These are phyloP conservation scores for Metschnikowia lunata DNA, from an alignment of 805 yeast genomes.

Conservation along the genomic window DNA sequence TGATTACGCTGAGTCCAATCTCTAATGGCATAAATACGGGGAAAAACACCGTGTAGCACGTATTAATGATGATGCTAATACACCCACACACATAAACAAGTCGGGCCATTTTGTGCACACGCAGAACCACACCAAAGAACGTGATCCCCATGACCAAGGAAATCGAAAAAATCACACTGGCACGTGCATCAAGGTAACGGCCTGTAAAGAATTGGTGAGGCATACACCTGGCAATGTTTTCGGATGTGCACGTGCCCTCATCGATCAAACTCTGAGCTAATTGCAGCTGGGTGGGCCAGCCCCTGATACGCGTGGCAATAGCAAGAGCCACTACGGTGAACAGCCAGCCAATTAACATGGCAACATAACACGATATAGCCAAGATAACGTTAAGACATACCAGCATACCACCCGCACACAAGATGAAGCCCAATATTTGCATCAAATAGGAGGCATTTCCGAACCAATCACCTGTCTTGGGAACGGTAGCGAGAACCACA, in stretches of 20 bases:
- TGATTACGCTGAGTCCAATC: constrained; percentile 19
- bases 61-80: constrained; percentile 20
- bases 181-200: constrained; percentile 21
- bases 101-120: constrained; percentile 17
- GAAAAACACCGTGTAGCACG: constrained; percentile 23
- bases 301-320: constrained; percentile 23
- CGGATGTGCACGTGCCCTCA: constrained; percentile 25
- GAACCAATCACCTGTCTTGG: constrained; percentile 23
- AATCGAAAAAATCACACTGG: constrained; percentile 22
- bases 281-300: constrained; percentile 21
- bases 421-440: constrained; percentile 26
- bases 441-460: constrained; percentile 28
- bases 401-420: constrained; percentile 26
- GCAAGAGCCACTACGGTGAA: constrained; percentile 21
- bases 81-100: constrained; percentile 21
- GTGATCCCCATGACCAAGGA: constrained; percentile 22
- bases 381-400: constrained; percentile 17
- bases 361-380: constrained; percentile 16
- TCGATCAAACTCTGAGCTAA: constrained; percentile 16
- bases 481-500: constrained; percentile 23
- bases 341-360: constrained; percentile 21
- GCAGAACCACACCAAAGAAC: constrained; percentile 20
- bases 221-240: constrained; percentile 19
- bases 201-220: constrained; percentile 22
- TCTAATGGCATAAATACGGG: constrained; percentile 26